Base-by-base conservation (phyloP, 495 filamentous ascomycete genomes). In the Sphaerosporella brunnea region DNA sequence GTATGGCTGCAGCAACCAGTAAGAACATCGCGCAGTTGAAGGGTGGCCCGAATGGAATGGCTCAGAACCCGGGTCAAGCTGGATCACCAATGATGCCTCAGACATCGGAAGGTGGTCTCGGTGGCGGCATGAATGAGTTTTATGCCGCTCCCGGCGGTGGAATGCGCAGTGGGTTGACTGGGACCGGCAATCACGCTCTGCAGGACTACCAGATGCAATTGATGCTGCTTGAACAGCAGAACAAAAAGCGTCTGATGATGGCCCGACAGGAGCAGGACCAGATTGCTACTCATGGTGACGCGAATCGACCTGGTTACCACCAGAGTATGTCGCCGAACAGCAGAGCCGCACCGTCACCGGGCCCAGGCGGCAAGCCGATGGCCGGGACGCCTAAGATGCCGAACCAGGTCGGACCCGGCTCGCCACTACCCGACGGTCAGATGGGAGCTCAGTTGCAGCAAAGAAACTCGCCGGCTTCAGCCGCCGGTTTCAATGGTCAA, bases 121-220 rank as follows among this genome's bases (percentile, higher is more conserved):
- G 41, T 49, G 41, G 41, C 49, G 64, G 68, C 50, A 70, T 84
- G 49, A 65, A 63, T 34, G 77, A 80, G 36, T 85, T 75, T 61
- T 92, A 84, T 63, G 73, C 73, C 51, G 73, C 71, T 56, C 57
- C 51, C 25, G 52, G 48, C 40, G 28, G 23, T 15, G 53, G 56
- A 20, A 68, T 70, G 28, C 65, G 70, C 54, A 63, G 55, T 11
- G 61, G 66, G 15, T 71, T 65, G 50, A 73, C 71, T 39, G 61
- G 51, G 49, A 72, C 74, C 42, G 84, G 84, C 61, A 94, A 90
- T 58, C 87, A 94, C 63, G 92, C 92, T 30, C 70, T 97, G 46
- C 88, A 95, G 62, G 92, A 96, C 63, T 96, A 97, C 64, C 90
- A 97, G 66, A 94, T 95, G 90, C 90, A 97, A 59, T 69, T 97